Evolutionary conservation across 305 asterid species (phyloP), one percentile per base, ranked within the genome.

Genomic region (Petunia hybrid): DNA sequence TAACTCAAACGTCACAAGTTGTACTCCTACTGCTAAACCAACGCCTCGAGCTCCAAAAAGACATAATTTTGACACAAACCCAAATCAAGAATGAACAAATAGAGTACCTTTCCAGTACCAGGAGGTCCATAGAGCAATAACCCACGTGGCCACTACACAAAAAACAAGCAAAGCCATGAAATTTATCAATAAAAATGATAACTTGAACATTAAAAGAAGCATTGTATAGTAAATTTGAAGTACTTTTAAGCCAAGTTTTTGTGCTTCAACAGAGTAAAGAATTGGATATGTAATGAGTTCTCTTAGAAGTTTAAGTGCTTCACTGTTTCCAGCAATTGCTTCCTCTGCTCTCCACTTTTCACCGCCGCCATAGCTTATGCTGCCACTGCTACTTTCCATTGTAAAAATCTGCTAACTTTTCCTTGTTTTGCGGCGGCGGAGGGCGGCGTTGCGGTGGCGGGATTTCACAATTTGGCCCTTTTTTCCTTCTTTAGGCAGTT

Each of bases 81-180:
- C 31, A 16, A 13, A 39, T 48, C 68, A 39, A 81, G 60, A 71
- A 31, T 13, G 35, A 1, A 40, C 10, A 51, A 22, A 35, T 36
- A 42, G 9, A 78, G 69, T 86, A 95, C 99, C 98, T 95, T 95
- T 78, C 99, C 99, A 14, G 98, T 92, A 75, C 99, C 99, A 0
- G 98, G 95, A 64, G 99, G 99, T 46, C 99, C 98, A 70, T 94
- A 92, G 8, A 95, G 97, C 87, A 95, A 89, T 92, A 95, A 91
- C 61, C 98, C 98, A 42, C 93, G 91, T 66, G 96, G 97, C 97
- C 97, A 95, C 96, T 91, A 62, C 43, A 79, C 36, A 63, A 86
- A 66, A 4, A 63, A 78, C 1, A 5, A 55, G 48, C 10, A 61
- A 41, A 48, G 35, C 45, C 51, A 67, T 31, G 12, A 2, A 14